Evolutionary conservation across 2,329 filamentous ascomycete genomes (phyloP), one percentile per base, ranked within the genome.

Genomic region (Zymoseptoria tritici): DNA sequence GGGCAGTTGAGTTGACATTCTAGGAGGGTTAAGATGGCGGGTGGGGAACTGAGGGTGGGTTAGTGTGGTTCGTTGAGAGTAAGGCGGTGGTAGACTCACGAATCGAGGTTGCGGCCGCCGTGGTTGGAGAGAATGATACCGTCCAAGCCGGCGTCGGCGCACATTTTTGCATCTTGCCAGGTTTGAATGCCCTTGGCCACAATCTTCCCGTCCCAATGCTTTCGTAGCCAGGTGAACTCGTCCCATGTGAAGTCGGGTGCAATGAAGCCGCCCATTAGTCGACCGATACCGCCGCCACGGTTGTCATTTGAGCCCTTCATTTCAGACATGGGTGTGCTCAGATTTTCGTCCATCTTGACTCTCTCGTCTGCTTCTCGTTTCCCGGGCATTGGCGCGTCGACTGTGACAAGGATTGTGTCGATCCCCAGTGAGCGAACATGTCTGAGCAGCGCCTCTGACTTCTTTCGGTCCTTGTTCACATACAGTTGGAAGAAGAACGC

Each of bases 1-100:
- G 85, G 85, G 50, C 81, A 84, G 63, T 80, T 81, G 64, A 79
- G 79, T 59, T 84, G 84, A 62, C 89, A 76, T 72, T 89, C 85
- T 0, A 89, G 72, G 3, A 89, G 69, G 0, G 84, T 79, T 36
- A 87, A 70, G 29, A 89, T 77, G 0, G 82, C 79, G 0, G 85
- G 76, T 2, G 81, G 78, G 0, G 78, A 76, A 4, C 71, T 72
- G 36, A 59, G 52, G 13, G 36, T n/a, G 3, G 36, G n/a, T 58
- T n/a, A 58, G 29, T 53, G 20, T 5, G 22, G 22, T 11, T 5
- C 4, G n/a, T 21, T 26, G 13, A 42, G 19, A 11, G 24, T 5
- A 24, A 19, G 19, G 13, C 24, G 49, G 49, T 49, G 4, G 29
- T 9, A 36, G 50, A 55, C 36, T 55, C 56, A 64, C 31, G 75